Conservation (phyloP, 768 basidiomycete species). For the Boletus sp. region DNA sequence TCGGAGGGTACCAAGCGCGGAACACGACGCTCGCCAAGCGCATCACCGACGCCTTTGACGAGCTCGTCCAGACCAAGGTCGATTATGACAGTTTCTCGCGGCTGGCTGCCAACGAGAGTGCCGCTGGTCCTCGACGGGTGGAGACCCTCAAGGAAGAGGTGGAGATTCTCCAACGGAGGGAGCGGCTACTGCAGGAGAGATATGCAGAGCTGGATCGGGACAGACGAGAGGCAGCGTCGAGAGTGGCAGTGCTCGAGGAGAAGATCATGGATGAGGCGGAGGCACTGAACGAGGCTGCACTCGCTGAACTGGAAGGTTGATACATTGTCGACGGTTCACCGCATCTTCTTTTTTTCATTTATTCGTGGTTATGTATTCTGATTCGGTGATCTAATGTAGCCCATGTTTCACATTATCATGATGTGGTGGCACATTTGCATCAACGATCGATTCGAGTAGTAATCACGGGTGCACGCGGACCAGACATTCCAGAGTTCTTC, state of each 20-base stretch:
- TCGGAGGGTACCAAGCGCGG: constrained; percentile 90
- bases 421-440: not conserved
- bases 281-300: constrained; percentile 72
- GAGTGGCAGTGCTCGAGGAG: constrained; percentile 73
- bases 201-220: constrained; percentile 84
- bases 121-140: constrained; percentile 74
- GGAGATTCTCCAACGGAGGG: constrained; percentile 71
- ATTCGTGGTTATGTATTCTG: not conserved
- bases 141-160: constrained; percentile 87
- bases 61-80: constrained; percentile 60
- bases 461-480: no score
- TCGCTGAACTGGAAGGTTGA: constrained; percentile 57
- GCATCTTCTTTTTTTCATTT: not conserved
- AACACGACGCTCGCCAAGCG: constrained; percentile 64
- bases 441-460: no score
- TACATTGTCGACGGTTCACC: not conserved
- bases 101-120: constrained; percentile 69
- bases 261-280: constrained; percentile 84
- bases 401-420: not conserved
- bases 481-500: no score
- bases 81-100: constrained; percentile 80
- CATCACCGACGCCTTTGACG: constrained; percentile 64
- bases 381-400: not conserved
- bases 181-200: constrained; percentile 72
- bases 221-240: constrained; percentile 54